Base-by-base conservation (phyloP, 176 grass and related monocot species). In the Eragrostis curvula region DNA sequence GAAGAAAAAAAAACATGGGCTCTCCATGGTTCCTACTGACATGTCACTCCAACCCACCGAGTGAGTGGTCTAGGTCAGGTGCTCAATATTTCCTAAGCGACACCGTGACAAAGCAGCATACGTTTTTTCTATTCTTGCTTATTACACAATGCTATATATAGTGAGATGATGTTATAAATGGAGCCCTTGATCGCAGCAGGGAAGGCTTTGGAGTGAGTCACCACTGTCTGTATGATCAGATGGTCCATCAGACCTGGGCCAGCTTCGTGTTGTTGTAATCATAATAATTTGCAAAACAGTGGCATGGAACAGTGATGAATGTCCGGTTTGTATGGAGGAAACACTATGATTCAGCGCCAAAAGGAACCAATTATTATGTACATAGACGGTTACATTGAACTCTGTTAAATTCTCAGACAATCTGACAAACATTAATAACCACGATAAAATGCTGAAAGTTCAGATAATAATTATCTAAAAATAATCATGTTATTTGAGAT, bases 231-330 rank as follows among this genome's bases (percentile, higher is more conserved):
- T 2, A 16, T 45, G 42, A 48, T 32, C 42, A 21, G 25, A 28
- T 30, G 58, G 8, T 60, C 55, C 53, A 75, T 48, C 12, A 75
- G 64, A 9, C 5, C 48, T 3, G 14, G 36, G 21, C n/a, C 50
- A 58, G 58, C 16, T 2, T 28, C 45, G n/a, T 59, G 79, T 29
- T 36, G 32, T 36, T 27, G 48, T 41, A 44, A 81, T 81, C 50
- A 70, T 70, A 52, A 6, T 46, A 20, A 43, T 70, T 21, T 77
- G 50, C 23, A 45, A 36, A 3, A 45, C 55, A 62, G 13, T 62
- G 21, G 14, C 74, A 47, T 77, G 42, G 9, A 18, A 49, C 28
- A 70, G 51, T 32, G 66, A 80, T 80, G 77, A 11, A 55, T 79
- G 77, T 7, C 64, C 21, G 63, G 47, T 68, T 53, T 68, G 77